Evolutionary conservation across 805 yeast genomes (phyloP), one percentile per base, ranked within the genome.

Genomic region (Saccharomycopsis fermentans): DNA sequence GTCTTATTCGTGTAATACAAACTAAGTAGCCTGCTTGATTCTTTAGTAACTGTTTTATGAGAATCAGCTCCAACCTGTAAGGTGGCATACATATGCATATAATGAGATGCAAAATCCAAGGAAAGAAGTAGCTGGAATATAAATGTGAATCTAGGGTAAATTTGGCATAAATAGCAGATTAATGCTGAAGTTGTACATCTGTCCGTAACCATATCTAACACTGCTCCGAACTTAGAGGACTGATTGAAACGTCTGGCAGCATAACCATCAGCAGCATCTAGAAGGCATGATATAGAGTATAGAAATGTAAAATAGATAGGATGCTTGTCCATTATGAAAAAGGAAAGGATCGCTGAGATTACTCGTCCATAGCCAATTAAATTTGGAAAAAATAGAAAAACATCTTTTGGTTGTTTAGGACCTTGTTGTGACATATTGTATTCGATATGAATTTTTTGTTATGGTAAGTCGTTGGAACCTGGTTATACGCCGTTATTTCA

Each of bases 71-170:
- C 98, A 40, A 83, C 75, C 56, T 84, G 79, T 65, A 91, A 75
- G 74, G 90, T 87, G 48, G 98, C 96, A 71, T 91, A 91, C 99
- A 94, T 94, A 74, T 94, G 99, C 87, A 94, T 88, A 74, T 94
- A 94, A 70, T 94, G 99, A 56, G 96, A 87, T 1, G 97, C 90
- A 66, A 94, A 78, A 68, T 87, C 95, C 65, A 94, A 76, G 11
- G 95, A 86, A 55, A 91, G 83, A 65, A 94, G 77, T 27, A 88
- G 65, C 74, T 94, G 99, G 84, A 92, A 91, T 8, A 83, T 64
- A 12, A 87, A 72, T 55, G 81, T 75, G 29, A 34, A 58, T 14
- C 47, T 55, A 12, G 69, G 68, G n/a, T 56, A 52, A 63, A 60
- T 19, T 65, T 57, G 24, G 64, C 94, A 82, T 59, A 94, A 76